Evolutionary conservation across 768 basidiomycete species (phyloP), one percentile per base, ranked within the genome.

Genomic region (Krasilnikovozyma curviuscula): DNA sequence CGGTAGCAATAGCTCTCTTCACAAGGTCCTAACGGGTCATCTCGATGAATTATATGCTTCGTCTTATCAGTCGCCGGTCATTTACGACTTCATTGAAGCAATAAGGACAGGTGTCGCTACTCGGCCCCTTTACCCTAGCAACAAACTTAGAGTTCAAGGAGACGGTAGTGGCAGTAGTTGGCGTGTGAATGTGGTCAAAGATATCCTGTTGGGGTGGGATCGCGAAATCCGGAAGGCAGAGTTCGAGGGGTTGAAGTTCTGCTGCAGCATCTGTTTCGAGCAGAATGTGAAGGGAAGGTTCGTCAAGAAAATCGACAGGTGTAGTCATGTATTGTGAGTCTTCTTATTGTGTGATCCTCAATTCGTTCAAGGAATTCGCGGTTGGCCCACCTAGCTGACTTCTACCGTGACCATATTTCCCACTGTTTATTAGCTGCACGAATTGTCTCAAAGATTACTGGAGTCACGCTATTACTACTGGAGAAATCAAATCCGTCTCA

Each of bases 391-490:
- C 6, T 7, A 14, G n/a, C 25, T 19, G 35, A n/a, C 29, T 21
- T 19, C 30, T 21, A 10, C 3, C n/a, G n/a, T n/a, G n/a, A n/a
- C n/a, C n/a, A n/a, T 38, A 30, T 23, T 14, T n/a, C 14, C 31
- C 52, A 55, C 44, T 53, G 35, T 31, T 8, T 5, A 10, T 1
- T 42, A 63, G 62, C 61, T 91, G 86, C 61, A 73, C 75, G n/a
- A 62, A 71, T 7, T 91, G 86, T 59, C 63, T 91, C 24, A 69
- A 70, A 44, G 78, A 80, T 44, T 88, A 81, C 60, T 93, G 85
- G 85, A 70, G 71, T 37, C 61, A 85, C 42, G 80, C 78, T 55
- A 80, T 93, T 45, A 67, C 65, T 40, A 84, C 89, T 59, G 86
- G 86, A 7, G 77, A 80, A 49, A 67, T 85, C 13, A 71, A 69